Evolutionary conservation across 2,329 filamentous ascomycete genomes (phyloP).

Genomic region (Aureobasidium namibiae): DNA sequence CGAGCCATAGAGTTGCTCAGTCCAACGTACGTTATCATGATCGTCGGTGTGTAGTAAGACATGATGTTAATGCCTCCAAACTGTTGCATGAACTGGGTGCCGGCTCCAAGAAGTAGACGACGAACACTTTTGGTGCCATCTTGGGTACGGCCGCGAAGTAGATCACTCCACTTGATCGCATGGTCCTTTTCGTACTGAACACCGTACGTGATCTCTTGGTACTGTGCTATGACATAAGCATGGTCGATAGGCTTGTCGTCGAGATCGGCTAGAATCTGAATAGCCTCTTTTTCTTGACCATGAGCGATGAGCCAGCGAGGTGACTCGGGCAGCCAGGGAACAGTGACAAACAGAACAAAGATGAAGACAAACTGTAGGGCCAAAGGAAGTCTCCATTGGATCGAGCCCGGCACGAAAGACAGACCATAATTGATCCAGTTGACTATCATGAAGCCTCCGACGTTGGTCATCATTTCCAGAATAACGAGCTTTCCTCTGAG

Average conservation of each 20-base stretch:
- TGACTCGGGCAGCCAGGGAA: conserved; percentile 41
- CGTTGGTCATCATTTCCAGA: conserved; percentile 40
- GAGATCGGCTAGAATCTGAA: conserved; percentile 42
- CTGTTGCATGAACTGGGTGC: conserved; percentile 47
- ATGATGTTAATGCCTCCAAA: conserved; percentile 35
- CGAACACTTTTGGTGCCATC: conserved; percentile 43
- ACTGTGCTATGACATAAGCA: conserved; percentile 36
- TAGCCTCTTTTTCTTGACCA: conserved; percentile 37
- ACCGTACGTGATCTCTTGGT: conserved; percentile 35
- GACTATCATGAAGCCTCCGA: conserved; percentile 41
- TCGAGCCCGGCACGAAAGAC: conserved; percentile 34
- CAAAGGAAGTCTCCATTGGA: conserved; percentile 40
- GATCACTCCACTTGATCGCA: conserved; percentile 41
- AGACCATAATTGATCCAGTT: conserved; percentile 39
- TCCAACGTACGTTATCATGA: conserved; percentile 51
- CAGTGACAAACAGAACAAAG: conserved; percentile 36
- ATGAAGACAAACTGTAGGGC: conserved; percentile 45
- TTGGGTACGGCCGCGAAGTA: conserved; percentile 41
- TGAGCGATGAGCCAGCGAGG: conserved; percentile 41
- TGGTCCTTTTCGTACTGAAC: conserved; percentile 44
- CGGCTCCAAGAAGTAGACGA: conserved; percentile 44
- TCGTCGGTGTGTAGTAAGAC: conserved; percentile 48
- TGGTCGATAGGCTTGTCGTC: conserved; percentile 38
- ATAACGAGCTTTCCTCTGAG: conserved; percentile 31
- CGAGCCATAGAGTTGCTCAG: conserved; percentile 44